Percentiles rank a stretch among this genome's conserved stretches.
phyloP scores from a whole-genome alignment of 352 stramenopile genomes.

The Pythium myriotylum region DNA sequence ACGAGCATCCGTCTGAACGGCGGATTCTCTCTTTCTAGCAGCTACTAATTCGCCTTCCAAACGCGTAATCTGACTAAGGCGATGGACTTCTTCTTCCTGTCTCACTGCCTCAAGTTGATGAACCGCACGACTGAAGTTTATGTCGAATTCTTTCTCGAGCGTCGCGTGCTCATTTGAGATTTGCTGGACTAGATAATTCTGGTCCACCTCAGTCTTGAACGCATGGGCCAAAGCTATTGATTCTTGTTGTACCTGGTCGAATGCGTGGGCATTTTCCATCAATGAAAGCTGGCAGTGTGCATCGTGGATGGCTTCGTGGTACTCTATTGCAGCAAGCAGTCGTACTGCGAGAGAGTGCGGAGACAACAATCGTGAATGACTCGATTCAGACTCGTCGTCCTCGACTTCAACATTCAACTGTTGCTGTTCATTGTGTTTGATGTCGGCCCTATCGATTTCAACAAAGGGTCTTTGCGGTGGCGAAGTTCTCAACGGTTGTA shows the following conservation, averaged over 20 bases:
- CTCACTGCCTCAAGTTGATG: conserved; percentile 42
- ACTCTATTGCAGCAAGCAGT: conserved; percentile 66
- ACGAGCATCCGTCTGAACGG: conserved; percentile 50
- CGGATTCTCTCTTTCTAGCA: conserved; percentile 44
- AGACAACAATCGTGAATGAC: conserved; percentile 36
- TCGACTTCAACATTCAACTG: conserved; percentile 18
- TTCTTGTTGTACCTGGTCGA: conserved; percentile 58
- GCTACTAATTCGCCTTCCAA: conserved; percentile 31
- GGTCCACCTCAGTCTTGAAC: conserved; percentile 74
- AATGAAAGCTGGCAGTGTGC: conserved; percentile 58
- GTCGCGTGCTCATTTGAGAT: conserved; percentile 49
- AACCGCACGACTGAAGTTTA: conserved; percentile 43
- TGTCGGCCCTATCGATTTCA: conserved; percentile 21
- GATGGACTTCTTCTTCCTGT: conserved; percentile 36
- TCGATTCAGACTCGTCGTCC: conserved; percentile 7
- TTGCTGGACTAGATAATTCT: conserved; percentile 44
- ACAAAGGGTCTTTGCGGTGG: neutral
- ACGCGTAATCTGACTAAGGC: neutral
- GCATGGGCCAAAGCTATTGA: conserved; percentile 52
- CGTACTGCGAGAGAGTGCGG: conserved; percentile 48
- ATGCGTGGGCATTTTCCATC: conserved; percentile 57
- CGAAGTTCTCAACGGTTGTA: neutral
- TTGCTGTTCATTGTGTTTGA: conserved; percentile 7
- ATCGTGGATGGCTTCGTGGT: conserved; percentile 65
- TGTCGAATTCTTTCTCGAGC: conserved; percentile 56